Conservation (phyloP, 108 stramenopile genomes). For the Aurantiochytrium sp. region DNA sequence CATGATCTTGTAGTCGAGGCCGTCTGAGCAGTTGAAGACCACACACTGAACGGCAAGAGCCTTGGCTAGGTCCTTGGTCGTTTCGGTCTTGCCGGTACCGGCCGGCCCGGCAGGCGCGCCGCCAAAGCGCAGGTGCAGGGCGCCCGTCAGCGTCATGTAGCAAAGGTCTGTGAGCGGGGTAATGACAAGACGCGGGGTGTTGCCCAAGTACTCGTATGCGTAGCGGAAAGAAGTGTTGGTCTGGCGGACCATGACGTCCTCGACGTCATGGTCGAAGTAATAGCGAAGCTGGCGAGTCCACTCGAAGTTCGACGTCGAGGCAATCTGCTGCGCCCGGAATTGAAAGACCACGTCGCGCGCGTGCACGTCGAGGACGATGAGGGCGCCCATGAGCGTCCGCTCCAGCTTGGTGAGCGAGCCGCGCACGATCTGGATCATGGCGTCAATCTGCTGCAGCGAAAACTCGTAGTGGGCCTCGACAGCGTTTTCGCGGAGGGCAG, state of each 20-base stretch:
- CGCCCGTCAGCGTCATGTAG: conserved; percentile 64
- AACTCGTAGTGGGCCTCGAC: conserved; percentile 35
- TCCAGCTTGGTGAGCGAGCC: conserved; percentile 50
- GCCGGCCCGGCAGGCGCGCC: conserved; percentile 60
- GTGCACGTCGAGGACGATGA: conserved; percentile 59
- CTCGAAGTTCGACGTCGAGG: conserved; percentile 50
- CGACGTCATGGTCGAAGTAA: conserved; percentile 48
- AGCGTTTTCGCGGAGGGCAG: conserved; percentile 35
- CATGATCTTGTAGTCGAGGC: conserved; percentile 64
- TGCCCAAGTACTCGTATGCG: conserved; percentile 62
- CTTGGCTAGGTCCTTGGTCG: conserved; percentile 64
- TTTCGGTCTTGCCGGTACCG: conserved; percentile 62
- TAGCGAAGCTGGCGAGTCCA: conserved; percentile 64
- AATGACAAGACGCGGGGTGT: conserved; percentile 58
- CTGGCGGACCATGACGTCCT: conserved; percentile 57
- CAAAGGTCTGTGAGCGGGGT: conserved; percentile 64
- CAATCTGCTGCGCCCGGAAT: conserved; percentile 40
- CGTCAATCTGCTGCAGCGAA: conserved; percentile 54
- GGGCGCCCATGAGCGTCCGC: conserved; percentile 57
- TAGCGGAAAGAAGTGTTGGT: conserved; percentile 56
- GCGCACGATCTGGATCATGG: conserved; percentile 55
- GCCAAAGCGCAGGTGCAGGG: conserved; percentile 59
- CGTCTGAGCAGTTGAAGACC: conserved; percentile 69
- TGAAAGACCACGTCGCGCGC: conserved; percentile 56
- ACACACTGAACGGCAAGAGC: conserved; percentile 63